A percentile compares a stretch with the other conserved stretches of the same genome.
Evolutionary conservation across 1,139 yeast species (phyloP).

Genomic region (Geotrichum citri-aurantii): DNA sequence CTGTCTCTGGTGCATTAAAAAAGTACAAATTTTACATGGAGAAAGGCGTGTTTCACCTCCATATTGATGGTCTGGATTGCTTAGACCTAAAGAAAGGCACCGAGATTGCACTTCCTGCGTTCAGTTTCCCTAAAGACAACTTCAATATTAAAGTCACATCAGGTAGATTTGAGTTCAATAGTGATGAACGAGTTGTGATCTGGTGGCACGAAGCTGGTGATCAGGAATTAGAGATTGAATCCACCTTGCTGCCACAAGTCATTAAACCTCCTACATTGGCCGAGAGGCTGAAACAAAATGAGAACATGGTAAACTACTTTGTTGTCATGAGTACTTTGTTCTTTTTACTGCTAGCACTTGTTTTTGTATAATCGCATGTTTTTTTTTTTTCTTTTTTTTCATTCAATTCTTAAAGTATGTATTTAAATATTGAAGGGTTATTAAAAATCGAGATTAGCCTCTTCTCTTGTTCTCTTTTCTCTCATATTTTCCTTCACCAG

Average conservation of each 20-base stretch:
- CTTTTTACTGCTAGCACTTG: not conserved
- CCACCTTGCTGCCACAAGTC: not conserved
- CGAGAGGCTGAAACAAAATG: not conserved
- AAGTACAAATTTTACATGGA: slow-evolving; percentile 53
- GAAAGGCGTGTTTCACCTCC: slow-evolving; percentile 44
- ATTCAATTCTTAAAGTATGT: not conserved
- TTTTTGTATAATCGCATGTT: not conserved
- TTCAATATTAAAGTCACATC: slow-evolving; percentile 43
- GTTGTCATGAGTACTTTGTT: not conserved
- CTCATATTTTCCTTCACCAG: slow-evolving; percentile 51
- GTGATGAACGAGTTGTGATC: slow-evolving; percentile 49
- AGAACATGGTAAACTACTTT: not conserved
- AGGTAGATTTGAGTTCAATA: slow-evolving; percentile 52
- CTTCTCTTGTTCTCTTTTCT: slow-evolving; percentile 22
- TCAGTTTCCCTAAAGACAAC: slow-evolving; percentile 53
- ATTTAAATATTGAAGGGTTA: not conserved
- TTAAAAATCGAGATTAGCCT: slow-evolving; percentile 25
- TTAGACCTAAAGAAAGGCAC: slow-evolving; percentile 38
- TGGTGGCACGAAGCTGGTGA: slow-evolving; percentile 59
- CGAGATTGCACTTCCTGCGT: slow-evolving; percentile 57
- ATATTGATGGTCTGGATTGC: slow-evolving; percentile 33
- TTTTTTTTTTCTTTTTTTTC: not conserved
- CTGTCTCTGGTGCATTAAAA: slow-evolving; percentile 49
- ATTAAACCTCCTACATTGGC: not conserved
- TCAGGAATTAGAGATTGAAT: slow-evolving; percentile 29